Conservation (phyloP, 2,329 filamentous ascomycete genomes). For the Capronia coronata region DNA sequence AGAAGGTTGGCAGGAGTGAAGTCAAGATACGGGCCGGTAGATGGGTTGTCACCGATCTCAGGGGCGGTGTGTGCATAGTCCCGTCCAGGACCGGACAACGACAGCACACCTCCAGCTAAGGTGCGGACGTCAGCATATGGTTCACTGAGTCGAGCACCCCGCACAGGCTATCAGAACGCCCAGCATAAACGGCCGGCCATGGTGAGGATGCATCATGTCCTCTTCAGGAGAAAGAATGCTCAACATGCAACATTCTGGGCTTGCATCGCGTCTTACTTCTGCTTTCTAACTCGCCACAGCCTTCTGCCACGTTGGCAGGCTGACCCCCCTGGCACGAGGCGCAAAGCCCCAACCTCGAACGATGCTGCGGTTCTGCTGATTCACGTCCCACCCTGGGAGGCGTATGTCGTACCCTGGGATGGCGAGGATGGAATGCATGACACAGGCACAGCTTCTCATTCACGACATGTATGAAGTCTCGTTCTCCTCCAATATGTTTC, state of each 20-base stretch:
- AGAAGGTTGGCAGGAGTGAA: background rate
- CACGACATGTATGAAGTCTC: background rate
- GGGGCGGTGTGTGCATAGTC: constrained; percentile 2
- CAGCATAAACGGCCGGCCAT: background rate
- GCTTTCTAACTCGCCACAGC: background rate
- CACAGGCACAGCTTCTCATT: constrained; percentile 2
- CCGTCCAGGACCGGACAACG: background rate
- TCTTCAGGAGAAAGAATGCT: background rate
- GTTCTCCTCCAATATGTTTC: background rate
- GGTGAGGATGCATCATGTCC: background rate
- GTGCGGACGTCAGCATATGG: background rate
- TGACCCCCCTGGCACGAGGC: background rate
- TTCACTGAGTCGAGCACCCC: background rate
- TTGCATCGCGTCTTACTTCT: background rate
- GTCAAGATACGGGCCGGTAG: background rate
- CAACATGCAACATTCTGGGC: background rate
- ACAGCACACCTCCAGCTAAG: constrained; percentile 1
- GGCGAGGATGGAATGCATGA: constrained; percentile 1
- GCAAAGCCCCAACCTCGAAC: too few relatives aligned
- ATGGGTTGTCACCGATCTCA: background rate
- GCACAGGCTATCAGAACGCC: background rate
- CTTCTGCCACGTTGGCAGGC: constrained; percentile 7
- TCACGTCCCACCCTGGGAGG: constrained; percentile 13
- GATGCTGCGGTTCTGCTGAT: constrained; percentile 6
- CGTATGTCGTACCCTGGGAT: constrained; percentile 13